Conservation (phyloP, 352 stramenopile genomes). For the Peronospora destructor region DNA sequence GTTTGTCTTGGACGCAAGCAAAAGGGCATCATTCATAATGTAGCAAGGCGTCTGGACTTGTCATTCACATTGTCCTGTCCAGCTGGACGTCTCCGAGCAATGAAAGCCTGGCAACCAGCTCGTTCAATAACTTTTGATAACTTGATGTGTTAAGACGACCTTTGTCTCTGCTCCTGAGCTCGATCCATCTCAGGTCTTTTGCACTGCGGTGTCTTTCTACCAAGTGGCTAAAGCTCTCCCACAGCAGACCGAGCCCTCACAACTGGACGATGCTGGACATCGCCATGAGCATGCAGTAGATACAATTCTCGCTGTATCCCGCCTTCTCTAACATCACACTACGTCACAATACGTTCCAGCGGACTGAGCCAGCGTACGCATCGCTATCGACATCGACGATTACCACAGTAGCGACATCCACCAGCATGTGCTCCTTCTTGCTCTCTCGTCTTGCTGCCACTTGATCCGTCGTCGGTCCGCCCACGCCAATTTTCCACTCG, state of each 20-base stretch:
- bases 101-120: too few relatives aligned
- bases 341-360: not conserved
- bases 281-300: not conserved
- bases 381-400: conserved; percentile 2
- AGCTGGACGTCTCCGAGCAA: too few relatives aligned
- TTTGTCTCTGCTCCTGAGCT: too few relatives aligned
- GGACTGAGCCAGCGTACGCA: not conserved
- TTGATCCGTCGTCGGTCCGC: not conserved
- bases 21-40: not conserved
- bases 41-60: not conserved
- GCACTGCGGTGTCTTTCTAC: not conserved
- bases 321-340: not conserved
- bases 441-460: not conserved
- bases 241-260: not conserved
- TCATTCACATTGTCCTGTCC: not conserved
- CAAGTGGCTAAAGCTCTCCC: too few relatives aligned
- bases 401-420: not conserved
- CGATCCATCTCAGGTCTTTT: not conserved
- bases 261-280: not conserved
- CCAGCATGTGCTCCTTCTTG: not conserved
- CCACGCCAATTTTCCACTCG: too few relatives aligned
- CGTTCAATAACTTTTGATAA: too few relatives aligned
- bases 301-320: not conserved
- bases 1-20: not conserved
- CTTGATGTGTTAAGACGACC: too few relatives aligned